phyloP scores from a whole-genome alignment of 805 yeast species.

The Kodamaea restingae region DNA sequence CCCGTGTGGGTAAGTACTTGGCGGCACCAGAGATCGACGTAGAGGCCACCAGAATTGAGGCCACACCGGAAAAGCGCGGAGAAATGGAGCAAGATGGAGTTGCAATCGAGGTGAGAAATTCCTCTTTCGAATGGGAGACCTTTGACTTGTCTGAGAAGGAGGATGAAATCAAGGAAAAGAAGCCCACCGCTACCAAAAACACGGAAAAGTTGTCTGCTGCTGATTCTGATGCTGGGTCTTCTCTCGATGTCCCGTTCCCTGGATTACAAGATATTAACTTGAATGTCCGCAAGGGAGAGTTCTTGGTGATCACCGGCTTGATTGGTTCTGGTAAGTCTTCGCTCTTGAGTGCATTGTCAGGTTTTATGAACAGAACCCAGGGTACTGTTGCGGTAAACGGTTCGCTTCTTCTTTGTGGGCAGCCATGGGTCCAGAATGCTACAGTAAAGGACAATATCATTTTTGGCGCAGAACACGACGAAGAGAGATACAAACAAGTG shows the following conservation, averaged over 20 bases:
- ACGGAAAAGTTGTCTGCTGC: slow-evolving; percentile 17
- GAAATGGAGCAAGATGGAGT: slow-evolving; percentile 25
- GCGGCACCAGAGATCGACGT: slow-evolving; percentile 35
- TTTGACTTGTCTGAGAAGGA: slow-evolving; percentile 13
- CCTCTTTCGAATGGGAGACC: slow-evolving; percentile 64
- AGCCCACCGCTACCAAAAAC: neutral
- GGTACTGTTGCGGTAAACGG: slow-evolving; percentile 59
- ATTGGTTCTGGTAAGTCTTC: slow-evolving; percentile 85
- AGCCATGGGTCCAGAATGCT: slow-evolving; percentile 82
- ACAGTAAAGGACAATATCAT: slow-evolving; percentile 70
- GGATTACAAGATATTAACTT: slow-evolving; percentile 46
- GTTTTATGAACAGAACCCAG: slow-evolving; percentile 54
- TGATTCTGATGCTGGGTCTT: slow-evolving; percentile 2
- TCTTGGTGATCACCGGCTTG: slow-evolving; percentile 71
- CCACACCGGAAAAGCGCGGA: slow-evolving; percentile 18
- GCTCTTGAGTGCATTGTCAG: slow-evolving; percentile 64
- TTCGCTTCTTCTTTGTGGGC: slow-evolving; percentile 50
- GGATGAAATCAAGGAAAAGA: slow-evolving; percentile 1
- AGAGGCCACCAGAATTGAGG: slow-evolving; percentile 26
- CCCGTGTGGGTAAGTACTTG: slow-evolving; percentile 53
- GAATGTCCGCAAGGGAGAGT: slow-evolving; percentile 57
- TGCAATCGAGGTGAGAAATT: slow-evolving; percentile 49
- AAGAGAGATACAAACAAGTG: slow-evolving; percentile 48
- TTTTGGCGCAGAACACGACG: slow-evolving; percentile 58
- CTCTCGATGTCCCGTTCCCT: slow-evolving; percentile 18